phyloP scores from a whole-genome alignment of 805 yeast genomes.

The Kluyveromyces siamensis region DNA sequence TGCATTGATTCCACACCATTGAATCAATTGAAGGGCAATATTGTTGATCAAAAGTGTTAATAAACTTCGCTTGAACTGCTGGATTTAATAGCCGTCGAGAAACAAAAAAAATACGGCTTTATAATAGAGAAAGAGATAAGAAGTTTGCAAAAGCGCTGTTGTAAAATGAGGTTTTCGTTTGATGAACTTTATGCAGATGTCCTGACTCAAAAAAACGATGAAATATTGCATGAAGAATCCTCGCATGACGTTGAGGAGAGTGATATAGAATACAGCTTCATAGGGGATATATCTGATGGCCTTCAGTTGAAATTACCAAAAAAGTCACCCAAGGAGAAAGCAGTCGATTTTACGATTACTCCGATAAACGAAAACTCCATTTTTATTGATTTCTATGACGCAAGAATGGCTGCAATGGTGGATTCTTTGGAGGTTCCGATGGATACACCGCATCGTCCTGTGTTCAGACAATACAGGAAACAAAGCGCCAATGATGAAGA shows the following conservation, averaged over 20 bases:
- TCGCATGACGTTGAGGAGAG: background rate
- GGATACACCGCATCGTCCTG: background rate
- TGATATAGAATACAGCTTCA: conserved; percentile 6
- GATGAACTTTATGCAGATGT: conserved; percentile 11
- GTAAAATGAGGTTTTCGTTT: conserved; percentile 11
- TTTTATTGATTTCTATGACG: background rate
- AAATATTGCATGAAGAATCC: conserved; percentile 5
- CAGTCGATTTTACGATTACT: background rate
- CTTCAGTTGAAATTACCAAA: conserved; percentile 12
- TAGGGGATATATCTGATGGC: conserved; percentile 12
- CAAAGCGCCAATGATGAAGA: background rate
- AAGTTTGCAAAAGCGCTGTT: background rate
- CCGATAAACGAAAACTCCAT: background rate
- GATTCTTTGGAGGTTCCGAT: background rate
- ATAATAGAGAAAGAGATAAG: background rate
- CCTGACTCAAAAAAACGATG: background rate
- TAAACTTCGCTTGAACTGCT: too few relatives aligned
- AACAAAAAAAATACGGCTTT: background rate
- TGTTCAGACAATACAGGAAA: background rate
- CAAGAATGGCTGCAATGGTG: background rate
- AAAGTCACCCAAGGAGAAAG: background rate
- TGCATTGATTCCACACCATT: too few relatives aligned
- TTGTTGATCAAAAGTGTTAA: too few relatives aligned
- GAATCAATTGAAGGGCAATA: too few relatives aligned
- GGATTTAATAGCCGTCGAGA: background rate